These are phyloP conservation scores for Rhodotorula diobovata DNA, from an alignment of 768 basidiomycete genomes.

Conservation along the genomic window DNA sequence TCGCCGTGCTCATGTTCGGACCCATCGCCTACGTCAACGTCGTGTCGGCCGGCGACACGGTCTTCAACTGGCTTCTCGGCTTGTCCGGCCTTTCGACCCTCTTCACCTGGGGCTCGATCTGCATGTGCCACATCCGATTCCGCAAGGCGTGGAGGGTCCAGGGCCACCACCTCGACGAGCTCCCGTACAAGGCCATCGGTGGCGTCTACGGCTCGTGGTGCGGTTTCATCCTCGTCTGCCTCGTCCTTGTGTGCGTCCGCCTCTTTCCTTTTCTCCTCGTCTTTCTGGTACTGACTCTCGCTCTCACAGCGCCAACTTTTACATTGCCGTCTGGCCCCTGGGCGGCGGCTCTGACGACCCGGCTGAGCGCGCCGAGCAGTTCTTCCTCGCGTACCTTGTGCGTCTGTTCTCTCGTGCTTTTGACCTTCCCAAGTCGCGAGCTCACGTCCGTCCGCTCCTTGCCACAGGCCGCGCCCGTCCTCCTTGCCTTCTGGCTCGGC, in stretches of 20 bases:
- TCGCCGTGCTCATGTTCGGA: conserved; percentile 44
- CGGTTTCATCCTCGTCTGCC: conserved; percentile 35
- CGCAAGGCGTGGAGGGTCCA: conserved; percentile 41
- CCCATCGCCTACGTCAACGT: conserved; percentile 45
- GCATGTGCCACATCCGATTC: conserved; percentile 43
- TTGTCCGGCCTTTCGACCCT: conserved; percentile 64
- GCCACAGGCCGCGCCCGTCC: conserved; percentile 22
- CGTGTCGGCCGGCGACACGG: conserved; percentile 56
- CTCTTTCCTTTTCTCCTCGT: neutral
- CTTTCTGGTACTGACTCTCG: neutral
- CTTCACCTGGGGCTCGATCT: conserved; percentile 58
- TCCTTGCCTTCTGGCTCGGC: conserved; percentile 39
- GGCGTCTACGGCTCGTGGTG: conserved; percentile 39
- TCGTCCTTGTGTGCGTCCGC: conserved; percentile 39
- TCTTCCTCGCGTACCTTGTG: conserved; percentile 35
- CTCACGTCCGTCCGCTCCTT: neutral
- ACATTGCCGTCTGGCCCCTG: conserved; percentile 22
- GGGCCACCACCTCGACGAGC: conserved; percentile 40
- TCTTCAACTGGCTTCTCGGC: conserved; percentile 58
- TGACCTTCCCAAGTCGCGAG: conserved; percentile 4
- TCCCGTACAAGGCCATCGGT: conserved; percentile 39
- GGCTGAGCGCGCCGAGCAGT: conserved; percentile 10
- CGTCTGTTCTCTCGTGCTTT: neutral
- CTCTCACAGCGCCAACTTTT: neutral
- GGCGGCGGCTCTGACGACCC: conserved; percentile 14